These are phyloP conservation scores for Alternaria solani DNA, from an alignment of 2,329 filamentous ascomycete species.

Conservation along the genomic window DNA sequence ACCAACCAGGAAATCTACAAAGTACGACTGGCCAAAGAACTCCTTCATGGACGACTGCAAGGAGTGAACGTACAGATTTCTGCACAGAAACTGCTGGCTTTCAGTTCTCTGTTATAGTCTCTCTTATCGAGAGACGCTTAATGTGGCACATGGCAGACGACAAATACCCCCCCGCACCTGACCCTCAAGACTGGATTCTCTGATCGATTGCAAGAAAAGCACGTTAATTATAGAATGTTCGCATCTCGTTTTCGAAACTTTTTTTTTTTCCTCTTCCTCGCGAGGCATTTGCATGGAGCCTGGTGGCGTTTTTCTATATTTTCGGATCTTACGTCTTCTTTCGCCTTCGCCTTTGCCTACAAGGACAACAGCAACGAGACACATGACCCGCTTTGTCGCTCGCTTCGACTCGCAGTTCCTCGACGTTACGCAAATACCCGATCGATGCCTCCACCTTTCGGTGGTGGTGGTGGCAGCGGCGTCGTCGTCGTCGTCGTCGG, in stretches of 20 bases:
- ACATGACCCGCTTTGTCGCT: neutral
- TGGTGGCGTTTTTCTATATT: slow-evolving; percentile 23
- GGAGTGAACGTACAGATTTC: slow-evolving; percentile 18
- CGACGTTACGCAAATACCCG: neutral
- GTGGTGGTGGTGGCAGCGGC: no score
- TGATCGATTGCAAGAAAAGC: slow-evolving; percentile 34
- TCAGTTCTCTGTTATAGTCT: slow-evolving; percentile 20
- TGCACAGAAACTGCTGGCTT: slow-evolving; percentile 27
- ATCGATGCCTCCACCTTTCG: neutral
- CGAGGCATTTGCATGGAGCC: slow-evolving; percentile 38
- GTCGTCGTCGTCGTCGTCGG: slow-evolving; percentile 2
- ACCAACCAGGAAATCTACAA: slow-evolving; percentile 54
- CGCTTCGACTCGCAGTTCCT: neutral
- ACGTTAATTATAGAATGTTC: slow-evolving; percentile 43
- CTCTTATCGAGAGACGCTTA: slow-evolving; percentile 26
- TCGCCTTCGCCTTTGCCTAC: slow-evolving; percentile 6
- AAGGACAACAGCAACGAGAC: neutral
- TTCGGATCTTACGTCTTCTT: slow-evolving; percentile 15
- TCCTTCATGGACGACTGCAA: slow-evolving; percentile 66
- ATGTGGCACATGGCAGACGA: slow-evolving; percentile 40
- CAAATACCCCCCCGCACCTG: slow-evolving; percentile 30
- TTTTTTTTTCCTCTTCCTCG: slow-evolving; percentile 1
- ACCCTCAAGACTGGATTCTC: slow-evolving; percentile 26
- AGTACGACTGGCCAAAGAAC: slow-evolving; percentile 69
- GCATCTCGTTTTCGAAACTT: slow-evolving; percentile 7